These are phyloP conservation scores for Aureobasidium sp. DNA, from an alignment of 2,329 filamentous ascomycete species.

Conservation along the genomic window DNA sequence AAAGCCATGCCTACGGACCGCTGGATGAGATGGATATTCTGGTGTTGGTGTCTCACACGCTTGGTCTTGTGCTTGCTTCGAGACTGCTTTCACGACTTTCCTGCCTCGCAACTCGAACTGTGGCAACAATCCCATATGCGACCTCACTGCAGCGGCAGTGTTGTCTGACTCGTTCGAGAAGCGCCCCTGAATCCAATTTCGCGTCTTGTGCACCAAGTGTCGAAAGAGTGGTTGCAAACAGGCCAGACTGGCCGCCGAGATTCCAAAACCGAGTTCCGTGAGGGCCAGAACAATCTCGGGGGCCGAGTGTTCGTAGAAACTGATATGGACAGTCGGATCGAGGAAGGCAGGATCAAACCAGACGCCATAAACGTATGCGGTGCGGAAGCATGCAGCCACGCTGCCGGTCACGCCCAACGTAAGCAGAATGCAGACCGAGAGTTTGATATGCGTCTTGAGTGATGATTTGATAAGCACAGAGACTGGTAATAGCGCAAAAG, in stretches of 20 bases:
- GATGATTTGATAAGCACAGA: slow-evolving; percentile 35
- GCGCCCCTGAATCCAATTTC: neutral
- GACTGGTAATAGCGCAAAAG: slow-evolving; percentile 33
- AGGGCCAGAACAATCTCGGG: slow-evolving; percentile 24
- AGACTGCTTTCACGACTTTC: neutral
- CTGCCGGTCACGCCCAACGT: slow-evolving; percentile 30
- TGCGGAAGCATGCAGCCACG: slow-evolving; percentile 22
- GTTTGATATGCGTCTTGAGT: slow-evolving; percentile 35
- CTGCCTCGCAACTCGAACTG: neutral
- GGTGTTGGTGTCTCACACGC: neutral
- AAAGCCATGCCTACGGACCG: neutral
- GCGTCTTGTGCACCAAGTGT: neutral
- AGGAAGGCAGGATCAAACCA: slow-evolving; percentile 20
- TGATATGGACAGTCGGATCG: neutral
- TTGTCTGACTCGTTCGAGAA: neutral
- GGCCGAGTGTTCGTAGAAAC: slow-evolving; percentile 7
- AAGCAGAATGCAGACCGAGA: slow-evolving; percentile 35
- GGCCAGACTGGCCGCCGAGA: slow-evolving; percentile 28
- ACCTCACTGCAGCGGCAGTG: neutral
- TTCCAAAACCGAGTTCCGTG: slow-evolving; percentile 30
- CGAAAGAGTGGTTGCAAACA: slow-evolving; percentile 29
- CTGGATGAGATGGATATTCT: neutral
- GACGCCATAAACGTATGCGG: slow-evolving; percentile 20
- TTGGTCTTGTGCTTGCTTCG: neutral
- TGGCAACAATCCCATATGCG: neutral